Evolutionary conservation across 2,329 filamentous ascomycete genomes (phyloP), one percentile per base, ranked within the genome.

Genomic region (Calonectria crousiana): DNA sequence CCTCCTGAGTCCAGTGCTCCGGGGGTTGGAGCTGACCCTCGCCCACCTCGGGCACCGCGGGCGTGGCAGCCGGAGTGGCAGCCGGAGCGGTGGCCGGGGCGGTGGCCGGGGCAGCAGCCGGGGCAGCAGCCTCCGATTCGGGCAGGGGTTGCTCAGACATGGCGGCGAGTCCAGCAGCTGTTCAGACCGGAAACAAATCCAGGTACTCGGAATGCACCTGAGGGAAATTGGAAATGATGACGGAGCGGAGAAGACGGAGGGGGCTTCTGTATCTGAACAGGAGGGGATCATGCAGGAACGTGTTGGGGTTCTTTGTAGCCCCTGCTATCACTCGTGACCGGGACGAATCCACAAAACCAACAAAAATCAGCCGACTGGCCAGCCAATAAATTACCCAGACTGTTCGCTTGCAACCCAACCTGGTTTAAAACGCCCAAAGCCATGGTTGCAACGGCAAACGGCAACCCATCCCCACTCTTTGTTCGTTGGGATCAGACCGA

Each of bases 1-100:
- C 53, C 64, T 69, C 71, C 38, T 71, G 34, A 9, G 71, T 65
- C 74, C 74, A 75, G 64, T 74, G 67, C 52, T 71, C 51, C 6
- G 60, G 52, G 6, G 71, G 71, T 30, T 65, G 66, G 20, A 73
- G 66, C 30, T 73, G 23, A 30, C 49, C 44, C 20, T 73, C 71
- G 56, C 28, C 53, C 10, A 44, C 41, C 41, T 20, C 49, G 18
- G 16, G 23, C 38, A 11, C 14, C 11, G 56, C 56, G 4, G 44
- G 44, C 20, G 41, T 6, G 18, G 41, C 2, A 11, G 32, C 32
- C 32, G 32, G 41, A n/a, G 41, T 11, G 6, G 41, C 9, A 2
- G 41, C 4, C 41, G 41, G 38, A 18, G 38, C 38, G 3, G 16
- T 6, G 18, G 16, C 41, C 6, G 41, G 41, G 16, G 41, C 6